Conservation (phyloP, 164 flowering plant genomes). For the Stephania yunnanensis region DNA sequence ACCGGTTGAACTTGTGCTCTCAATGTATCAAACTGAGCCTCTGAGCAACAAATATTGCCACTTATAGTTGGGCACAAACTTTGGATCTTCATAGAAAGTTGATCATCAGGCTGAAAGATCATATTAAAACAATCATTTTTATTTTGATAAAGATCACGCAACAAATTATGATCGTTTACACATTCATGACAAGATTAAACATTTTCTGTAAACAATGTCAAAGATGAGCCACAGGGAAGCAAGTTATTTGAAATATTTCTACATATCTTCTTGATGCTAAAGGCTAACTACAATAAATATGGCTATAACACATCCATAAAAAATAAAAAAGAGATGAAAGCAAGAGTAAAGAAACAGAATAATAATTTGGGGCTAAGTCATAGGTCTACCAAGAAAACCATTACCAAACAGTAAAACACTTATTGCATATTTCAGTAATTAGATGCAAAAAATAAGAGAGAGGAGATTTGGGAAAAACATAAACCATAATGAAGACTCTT, state of each 20-base stretch:
- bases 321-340: not conserved
- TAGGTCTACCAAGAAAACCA: not conserved
- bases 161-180: not conserved
- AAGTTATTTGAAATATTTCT: not conserved
- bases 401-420: not conserved
- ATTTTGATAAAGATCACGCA: not conserved
- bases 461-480: not conserved
- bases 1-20: constrained; percentile 91
- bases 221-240: not conserved
- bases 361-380: not conserved
- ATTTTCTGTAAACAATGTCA: not conserved
- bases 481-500: not conserved
- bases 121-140: not conserved
- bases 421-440: constrained; percentile 1
- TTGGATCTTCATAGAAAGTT: constrained; percentile 81
- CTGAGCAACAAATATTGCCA: constrained; percentile 93
- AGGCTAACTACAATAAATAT: not conserved
- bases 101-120: constrained; percentile 69
- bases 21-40: constrained; percentile 73
- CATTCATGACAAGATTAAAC: not conserved
- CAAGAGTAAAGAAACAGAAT: not conserved
- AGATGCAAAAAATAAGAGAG: not conserved
- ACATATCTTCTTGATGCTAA: not conserved
- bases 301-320: not conserved
- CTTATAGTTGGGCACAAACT: constrained; percentile 94